Base-by-base conservation (phyloP, 805 yeast genomes). In the Wickerhamiella qilinensis region DNA sequence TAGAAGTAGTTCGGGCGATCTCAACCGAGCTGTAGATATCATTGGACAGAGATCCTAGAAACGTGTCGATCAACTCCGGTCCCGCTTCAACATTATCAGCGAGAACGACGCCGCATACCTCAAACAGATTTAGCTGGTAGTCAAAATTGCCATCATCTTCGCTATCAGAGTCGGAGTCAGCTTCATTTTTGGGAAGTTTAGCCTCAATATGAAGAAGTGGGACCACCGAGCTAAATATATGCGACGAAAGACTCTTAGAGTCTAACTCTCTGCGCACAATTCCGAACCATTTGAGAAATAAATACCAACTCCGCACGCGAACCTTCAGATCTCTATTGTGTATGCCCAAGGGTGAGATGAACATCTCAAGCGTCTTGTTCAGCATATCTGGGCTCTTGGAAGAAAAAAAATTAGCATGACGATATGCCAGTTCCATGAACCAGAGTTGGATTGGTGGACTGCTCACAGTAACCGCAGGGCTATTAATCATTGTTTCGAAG, bases 271-370 rank as follows among this genome's bases (percentile, higher is more conserved):
- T 84, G 52, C 75, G 78, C 2, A 88, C 77, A 35, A 78, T 63
- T 53, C 79, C 83, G 43, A 85, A 68, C 51, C 86, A 81, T 55
- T 93, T 71, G 51, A 77, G 77, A 49, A 88, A 83, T 45, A 86
- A 63, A 55, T 83, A 88, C 95, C 97, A 91, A 31, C 93, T 69
- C 55, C 96, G 75, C 40, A 73, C 66, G 50, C 85, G 75, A 3
- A 86, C 95, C 44, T 74, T 78, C 41, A 70, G 78, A 46, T 69
- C 66, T 4, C 67, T 64, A 58, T 78, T 83, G 56, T 83, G 85
- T 44, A 88, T 70, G 14, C 96, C 97, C 48, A 77, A 68, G 27
- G 75, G 75, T 15, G 91, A 74, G 33, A 84, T 73, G 54, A 91
- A 88, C 18, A 81, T 69, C 48, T 81, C 80, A 41, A 88, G 63